Percentiles rank a stretch among this genome's conserved stretches.
phyloP scores from a whole-genome alignment of 768 basidiomycete species.

The Polyporus arcularius region DNA sequence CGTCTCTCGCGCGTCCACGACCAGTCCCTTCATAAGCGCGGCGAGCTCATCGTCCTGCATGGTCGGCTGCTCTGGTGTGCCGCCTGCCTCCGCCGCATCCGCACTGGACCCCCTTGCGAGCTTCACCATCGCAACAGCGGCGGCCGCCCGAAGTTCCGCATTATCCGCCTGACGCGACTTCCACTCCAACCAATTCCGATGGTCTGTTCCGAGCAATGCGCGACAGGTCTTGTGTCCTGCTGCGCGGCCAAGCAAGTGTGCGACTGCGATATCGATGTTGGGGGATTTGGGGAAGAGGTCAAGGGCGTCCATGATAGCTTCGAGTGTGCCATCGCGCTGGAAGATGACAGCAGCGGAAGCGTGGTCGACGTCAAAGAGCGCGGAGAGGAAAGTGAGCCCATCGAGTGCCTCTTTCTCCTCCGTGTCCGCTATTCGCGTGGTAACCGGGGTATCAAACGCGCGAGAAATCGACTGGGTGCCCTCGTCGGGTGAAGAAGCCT shows the following conservation, averaged over 20 bases:
- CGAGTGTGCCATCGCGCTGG: conserved; percentile 58
- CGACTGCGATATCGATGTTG: conserved; percentile 57
- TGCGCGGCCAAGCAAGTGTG: conserved; percentile 76
- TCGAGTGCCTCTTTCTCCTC: conserved; percentile 53
- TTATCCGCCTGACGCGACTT: conserved; percentile 52
- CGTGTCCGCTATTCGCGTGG: conserved; percentile 54
- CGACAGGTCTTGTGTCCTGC: conserved; percentile 75
- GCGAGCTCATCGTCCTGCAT: conserved; percentile 49
- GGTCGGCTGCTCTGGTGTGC: conserved; percentile 15
- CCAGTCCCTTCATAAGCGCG: conserved; percentile 56
- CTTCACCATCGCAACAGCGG: conserved; percentile 79
- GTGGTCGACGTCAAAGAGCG: conserved; percentile 84
- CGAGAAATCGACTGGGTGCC: conserved; percentile 52
- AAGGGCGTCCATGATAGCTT: conserved; percentile 66
- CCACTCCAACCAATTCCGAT: conserved; percentile 66
- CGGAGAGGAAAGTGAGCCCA: conserved; percentile 69
- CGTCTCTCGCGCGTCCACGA: conserved; percentile 42
- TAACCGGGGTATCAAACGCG: conserved; percentile 51
- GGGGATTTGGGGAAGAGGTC: conserved; percentile 60
- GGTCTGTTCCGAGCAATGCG: conserved; percentile 55
- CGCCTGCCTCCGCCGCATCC: conserved; percentile 42
- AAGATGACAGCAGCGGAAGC: conserved; percentile 67
- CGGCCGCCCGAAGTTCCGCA: conserved; percentile 53
- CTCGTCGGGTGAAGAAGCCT: conserved; percentile 33
- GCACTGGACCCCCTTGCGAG: conserved; percentile 56